Base-by-base conservation (phyloP, 1,284 basidiomycete genomes). In the Malassezia psittaci region DNA sequence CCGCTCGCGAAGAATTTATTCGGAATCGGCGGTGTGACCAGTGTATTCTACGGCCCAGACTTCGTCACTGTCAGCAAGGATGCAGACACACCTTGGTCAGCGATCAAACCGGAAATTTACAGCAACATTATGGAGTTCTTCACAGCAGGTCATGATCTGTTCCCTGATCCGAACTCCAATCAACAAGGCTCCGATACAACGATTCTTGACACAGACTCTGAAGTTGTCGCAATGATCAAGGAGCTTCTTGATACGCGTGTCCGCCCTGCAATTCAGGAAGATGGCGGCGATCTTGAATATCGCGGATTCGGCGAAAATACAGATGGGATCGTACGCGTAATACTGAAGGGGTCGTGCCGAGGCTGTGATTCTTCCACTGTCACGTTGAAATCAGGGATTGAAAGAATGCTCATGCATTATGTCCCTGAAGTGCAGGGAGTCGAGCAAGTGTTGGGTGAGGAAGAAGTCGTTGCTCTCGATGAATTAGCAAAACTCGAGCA, bases 391-490 rank as follows among this genome's bases (percentile, higher is more conserved):
- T 56, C 49, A n/a, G 68, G 68, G 21, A 69, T 70, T 52, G 94
- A 98, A 79, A 81, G 93, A 59, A 98, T 98, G 94, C 79, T 98
- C 68, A 93, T 89, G 88, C 93, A 98, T 77, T 98, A 96, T 71
- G 88, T 98, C 52, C 93, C 93, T 6, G 91, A 98, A 77, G 93
- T 98, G 34, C 86, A 93, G 76, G 84, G 83, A n/a, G 90, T 98
- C 6, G 88, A 96, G 70, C 90, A 96, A 83, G 80, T 96, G 6
- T 76, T 96, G 47, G 91, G 90, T 71, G 83, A 86, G 64, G 93
- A 96, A 69, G 93, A 98, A 74, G 78, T 81, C 16, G 83, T 98
- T 48, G 87, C 93, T 0, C 71, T 89, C 58, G 83, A 86, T 61
- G 94, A 96, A 76, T 96, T 98, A 68, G 79, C 83, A 50, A 96